Evolutionary conservation across 2,329 filamentous ascomycete genomes (phyloP), one percentile per base, ranked within the genome.

Genomic region (Cryphonectria nitschkei): DNA sequence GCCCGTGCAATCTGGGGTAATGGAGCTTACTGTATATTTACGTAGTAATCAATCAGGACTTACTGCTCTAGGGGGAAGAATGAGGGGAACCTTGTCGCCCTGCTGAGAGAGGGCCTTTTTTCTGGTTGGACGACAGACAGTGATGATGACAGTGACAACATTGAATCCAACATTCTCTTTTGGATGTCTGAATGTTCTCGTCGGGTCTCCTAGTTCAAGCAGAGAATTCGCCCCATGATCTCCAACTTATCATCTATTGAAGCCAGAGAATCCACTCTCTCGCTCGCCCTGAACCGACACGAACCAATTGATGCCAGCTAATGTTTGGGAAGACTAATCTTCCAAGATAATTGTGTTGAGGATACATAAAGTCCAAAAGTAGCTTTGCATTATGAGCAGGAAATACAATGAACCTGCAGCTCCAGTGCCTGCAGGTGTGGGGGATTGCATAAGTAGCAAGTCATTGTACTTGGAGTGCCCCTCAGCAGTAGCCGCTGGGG

Each of bases 1-100:
- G 54, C 29, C 46, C n/a, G 26, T 58, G 54, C 54, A 65, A 52
- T 50, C 63, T 65, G 63, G 63, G 63, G 63, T 65, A 65, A 65
- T 34, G 43, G 29, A 19, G 41, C 54, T 58, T 58, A 46, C 26
- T n/a, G 37, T 29, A 37, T 61, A 34, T 6, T 14, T 39, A 39
- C 32, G 13, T 9, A 34, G 29, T 60, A 39, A 52, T 58, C 26
- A 1, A 8, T 34, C 50, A 26, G 50, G 26, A 26, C 34, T 34
- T 26, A 26, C 11, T 54, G n/a, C 8, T 16, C 29, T 58, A 32
- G 16, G 29, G 63, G 63, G 11, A 26, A 26, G 1, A 46, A 65
- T 50, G 39, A 50, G 63, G 41, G 63, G 63, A 50, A 50, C 43
- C 63, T 41, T 34, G 63, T 22, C 19, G 41, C 16, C 13, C n/a